phyloP scores from a whole-genome alignment of 2,329 filamentous ascomycete species.

The Epichloe sylvatica region DNA sequence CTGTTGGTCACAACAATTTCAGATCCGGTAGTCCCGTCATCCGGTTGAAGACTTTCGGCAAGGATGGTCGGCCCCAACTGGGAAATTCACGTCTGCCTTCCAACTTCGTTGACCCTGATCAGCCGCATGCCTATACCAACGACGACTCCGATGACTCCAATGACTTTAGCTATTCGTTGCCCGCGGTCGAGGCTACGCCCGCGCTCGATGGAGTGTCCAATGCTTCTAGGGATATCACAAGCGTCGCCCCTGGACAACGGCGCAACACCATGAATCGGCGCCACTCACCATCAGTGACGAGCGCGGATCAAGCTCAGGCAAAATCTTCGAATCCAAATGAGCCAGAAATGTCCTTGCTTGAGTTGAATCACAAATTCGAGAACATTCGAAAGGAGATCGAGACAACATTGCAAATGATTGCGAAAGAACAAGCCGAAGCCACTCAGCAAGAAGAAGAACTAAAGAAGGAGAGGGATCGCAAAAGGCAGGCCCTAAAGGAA shows the following conservation, averaged over 20 bases:
- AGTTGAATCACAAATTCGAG: slow-evolving; percentile 72
- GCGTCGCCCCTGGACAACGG: slow-evolving; percentile 28
- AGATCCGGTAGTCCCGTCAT: slow-evolving; percentile 78
- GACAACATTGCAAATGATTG: slow-evolving; percentile 55
- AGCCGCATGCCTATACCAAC: slow-evolving; percentile 22
- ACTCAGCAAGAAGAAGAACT: slow-evolving; percentile 52
- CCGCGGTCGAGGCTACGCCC: slow-evolving; percentile 45
- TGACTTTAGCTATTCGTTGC: slow-evolving; percentile 34
- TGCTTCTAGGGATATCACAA: slow-evolving; percentile 48
- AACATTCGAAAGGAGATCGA: slow-evolving; percentile 71
- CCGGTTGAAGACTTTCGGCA: slow-evolving; percentile 62
- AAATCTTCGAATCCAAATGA: slow-evolving; percentile 35
- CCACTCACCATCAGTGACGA: slow-evolving; percentile 56
- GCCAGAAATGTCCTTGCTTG: slow-evolving; percentile 53
- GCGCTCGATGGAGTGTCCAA: slow-evolving; percentile 46
- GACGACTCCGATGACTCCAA: slow-evolving; percentile 34
- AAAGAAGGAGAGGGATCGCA: slow-evolving; percentile 63
- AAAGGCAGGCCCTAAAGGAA: slow-evolving; percentile 66
- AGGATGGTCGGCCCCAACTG: slow-evolving; percentile 48
- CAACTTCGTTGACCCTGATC: slow-evolving; percentile 40
- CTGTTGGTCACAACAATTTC: slow-evolving; percentile 83
- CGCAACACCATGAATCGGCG: slow-evolving; percentile 54
- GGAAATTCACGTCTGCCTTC: slow-evolving; percentile 42
- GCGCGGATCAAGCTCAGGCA: slow-evolving; percentile 34
- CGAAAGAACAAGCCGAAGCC: slow-evolving; percentile 58